These are phyloP conservation scores for Paraphoma sp. DNA, from an alignment of 2,329 filamentous ascomycete genomes.

Conservation along the genomic window DNA sequence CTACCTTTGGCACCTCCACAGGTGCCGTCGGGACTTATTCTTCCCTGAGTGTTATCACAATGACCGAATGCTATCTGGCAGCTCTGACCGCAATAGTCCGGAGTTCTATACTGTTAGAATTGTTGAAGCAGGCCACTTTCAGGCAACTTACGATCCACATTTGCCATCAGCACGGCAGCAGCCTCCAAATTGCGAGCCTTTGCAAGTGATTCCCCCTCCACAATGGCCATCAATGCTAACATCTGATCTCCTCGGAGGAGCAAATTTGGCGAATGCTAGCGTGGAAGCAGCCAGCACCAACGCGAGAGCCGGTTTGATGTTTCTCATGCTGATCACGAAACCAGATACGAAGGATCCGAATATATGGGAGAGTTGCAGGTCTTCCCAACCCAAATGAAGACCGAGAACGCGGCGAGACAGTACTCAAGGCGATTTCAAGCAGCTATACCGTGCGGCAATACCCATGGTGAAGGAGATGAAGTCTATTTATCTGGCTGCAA, in stretches of 20 bases:
- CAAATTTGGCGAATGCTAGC: no score
- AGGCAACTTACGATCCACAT: slow-evolving; percentile 21
- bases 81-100: slow-evolving; percentile 24
- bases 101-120: slow-evolving; percentile 8
- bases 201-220: slow-evolving; percentile 23
- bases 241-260: not conserved
- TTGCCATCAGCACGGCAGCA: slow-evolving; percentile 22
- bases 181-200: slow-evolving; percentile 24
- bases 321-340: no score
- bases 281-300: no score
- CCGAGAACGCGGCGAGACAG: no score
- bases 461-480: no score
- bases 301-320: no score
- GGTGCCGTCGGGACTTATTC: slow-evolving; percentile 23
- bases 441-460: no score
- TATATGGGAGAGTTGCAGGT: no score
- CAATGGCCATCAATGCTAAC: slow-evolving; percentile 24
- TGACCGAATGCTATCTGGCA: slow-evolving; percentile 28
- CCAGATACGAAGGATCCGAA: no score
- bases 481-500: no score
- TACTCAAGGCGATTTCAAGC: no score
- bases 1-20: slow-evolving; percentile 18
- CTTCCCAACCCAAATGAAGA: no score
- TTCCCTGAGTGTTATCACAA: slow-evolving; percentile 23
- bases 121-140: not conserved